Conservation (phyloP, 2,329 filamentous ascomycete genomes). For the Aspergillus sp. region DNA sequence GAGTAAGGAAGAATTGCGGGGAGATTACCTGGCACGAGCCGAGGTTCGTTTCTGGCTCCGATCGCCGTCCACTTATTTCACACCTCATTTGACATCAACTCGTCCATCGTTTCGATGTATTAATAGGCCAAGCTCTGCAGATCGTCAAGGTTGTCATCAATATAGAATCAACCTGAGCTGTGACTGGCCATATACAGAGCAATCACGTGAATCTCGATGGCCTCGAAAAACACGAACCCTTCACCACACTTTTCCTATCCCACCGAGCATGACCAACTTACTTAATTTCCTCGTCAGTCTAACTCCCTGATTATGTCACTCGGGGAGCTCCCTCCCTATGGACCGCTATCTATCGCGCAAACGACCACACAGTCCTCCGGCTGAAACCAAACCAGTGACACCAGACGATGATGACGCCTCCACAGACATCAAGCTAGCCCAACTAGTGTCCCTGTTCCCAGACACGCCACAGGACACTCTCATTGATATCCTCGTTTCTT, state of each 20-base stretch:
- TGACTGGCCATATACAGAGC: constrained; percentile 30
- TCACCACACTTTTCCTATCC: not conserved
- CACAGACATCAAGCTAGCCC: constrained; percentile 85
- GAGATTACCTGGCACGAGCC: constrained; percentile 19
- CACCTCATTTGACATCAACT: not conserved
- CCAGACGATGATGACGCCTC: constrained; percentile 57
- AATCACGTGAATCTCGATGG: constrained; percentile 14
- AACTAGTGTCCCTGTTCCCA: constrained; percentile 76
- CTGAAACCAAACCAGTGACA: not conserved
- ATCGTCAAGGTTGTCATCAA: not conserved
- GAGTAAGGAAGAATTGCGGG: constrained; percentile 23
- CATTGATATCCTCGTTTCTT: constrained; percentile 74
- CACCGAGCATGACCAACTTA: not conserved
- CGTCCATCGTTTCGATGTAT: not conserved
- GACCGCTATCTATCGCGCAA: constrained; percentile 43
- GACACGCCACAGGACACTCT: constrained; percentile 63
- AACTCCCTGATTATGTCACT: constrained; percentile 6
- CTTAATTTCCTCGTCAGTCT: not conserved
- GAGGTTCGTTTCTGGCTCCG: not conserved
- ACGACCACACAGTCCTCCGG: constrained; percentile 25
- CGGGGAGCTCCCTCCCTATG: constrained; percentile 32
- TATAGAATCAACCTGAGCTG: not conserved
- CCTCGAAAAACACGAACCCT: not conserved
- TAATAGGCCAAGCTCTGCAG: too few species aligned
- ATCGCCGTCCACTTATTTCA: not conserved